Evolutionary conservation across 2,329 filamentous ascomycete species (phyloP).

Genomic region (Trichoderma sp.): DNA sequence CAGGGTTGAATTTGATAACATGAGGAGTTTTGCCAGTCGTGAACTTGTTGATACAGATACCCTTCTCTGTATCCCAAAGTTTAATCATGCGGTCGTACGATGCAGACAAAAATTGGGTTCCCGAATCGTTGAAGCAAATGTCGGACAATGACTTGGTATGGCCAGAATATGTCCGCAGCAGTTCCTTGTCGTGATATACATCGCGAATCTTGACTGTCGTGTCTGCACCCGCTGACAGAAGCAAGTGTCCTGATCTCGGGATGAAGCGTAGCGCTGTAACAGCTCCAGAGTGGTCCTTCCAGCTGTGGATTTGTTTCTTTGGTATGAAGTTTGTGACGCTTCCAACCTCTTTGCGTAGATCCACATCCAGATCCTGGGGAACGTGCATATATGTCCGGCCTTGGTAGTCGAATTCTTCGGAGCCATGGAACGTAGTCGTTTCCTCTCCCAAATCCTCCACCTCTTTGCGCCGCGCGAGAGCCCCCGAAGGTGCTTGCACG

Average conservation of each 20-base stretch:
- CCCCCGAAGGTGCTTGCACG: slow-evolving; percentile 55
- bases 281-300: slow-evolving; percentile 80
- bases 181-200: slow-evolving; percentile 83
- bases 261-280: slow-evolving; percentile 91
- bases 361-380: slow-evolving; percentile 84
- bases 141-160: slow-evolving; percentile 91
- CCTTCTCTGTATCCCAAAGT: slow-evolving; percentile 97
- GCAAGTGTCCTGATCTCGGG: slow-evolving; percentile 80
- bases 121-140: slow-evolving; percentile 79
- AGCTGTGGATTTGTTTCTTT: slow-evolving; percentile 90
- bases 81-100: slow-evolving; percentile 97
- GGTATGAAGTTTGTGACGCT: slow-evolving; percentile 88
- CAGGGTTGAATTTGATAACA: slow-evolving; percentile 90
- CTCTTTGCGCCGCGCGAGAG: slow-evolving; percentile 58
- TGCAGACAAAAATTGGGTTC: slow-evolving; percentile 83
- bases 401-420: slow-evolving; percentile 84
- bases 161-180: slow-evolving; percentile 87
- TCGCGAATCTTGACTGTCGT: slow-evolving; percentile 93
- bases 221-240: slow-evolving; percentile 89
- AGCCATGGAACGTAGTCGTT: slow-evolving; percentile 84
- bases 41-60: slow-evolving; percentile 83
- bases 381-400: slow-evolving; percentile 98
- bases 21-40: slow-evolving; percentile 94
- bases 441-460: slow-evolving; percentile 67
- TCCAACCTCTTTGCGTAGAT: slow-evolving; percentile 77